Evolutionary conservation across 495 filamentous ascomycete species (phyloP), one percentile per base, ranked within the genome.

Genomic region (Tuber umbilicatum): DNA sequence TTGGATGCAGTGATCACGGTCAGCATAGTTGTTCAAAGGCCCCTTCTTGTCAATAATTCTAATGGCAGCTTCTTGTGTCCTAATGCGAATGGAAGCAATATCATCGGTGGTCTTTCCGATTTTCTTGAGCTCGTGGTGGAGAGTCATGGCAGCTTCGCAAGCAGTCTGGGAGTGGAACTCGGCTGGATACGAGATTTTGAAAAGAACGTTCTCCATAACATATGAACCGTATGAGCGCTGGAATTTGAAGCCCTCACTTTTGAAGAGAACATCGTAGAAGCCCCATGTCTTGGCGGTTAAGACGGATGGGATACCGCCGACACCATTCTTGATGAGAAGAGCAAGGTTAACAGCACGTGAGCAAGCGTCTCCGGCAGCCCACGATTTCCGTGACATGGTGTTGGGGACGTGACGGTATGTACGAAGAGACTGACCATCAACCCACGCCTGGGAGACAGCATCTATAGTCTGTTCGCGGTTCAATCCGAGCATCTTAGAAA

Each of bases 11-110:
- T 98, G 95, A 85, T 99, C 95, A 77, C 95, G 94, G 85, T 99
- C 95, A 76, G 95, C 95, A 82, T 97, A 99, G 88, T 99, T 99
- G 87, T 97, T 94, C 92, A 99, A 94, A 75, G 94, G 91, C 87
- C 97, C 98, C 85, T 98, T 96, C 88, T 99, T 99, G 88, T 99
- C 95, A 82, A 99, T 99, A 85, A 99, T 99, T 72, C 95, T 93
- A 81, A 98, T 89, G 85, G 96, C 98, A 45, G 95, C 95, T 85
- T 99, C 95, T 86, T 99, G 95, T 2, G 95, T 99, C 78, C 95
- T 91, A 88, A 94, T 97, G 76, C 90, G 92, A 82, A 99, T 89
- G 70, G 87, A 89, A 85, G 97, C 93, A 86, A 99, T 98, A 82
- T 99, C 96, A 82, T 91, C 91, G 42, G 94, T 94, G 73, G 90